phyloP scores from a whole-genome alignment of 176 grass and related monocot genomes.

The Dendrocalamus sinicus region DNA sequence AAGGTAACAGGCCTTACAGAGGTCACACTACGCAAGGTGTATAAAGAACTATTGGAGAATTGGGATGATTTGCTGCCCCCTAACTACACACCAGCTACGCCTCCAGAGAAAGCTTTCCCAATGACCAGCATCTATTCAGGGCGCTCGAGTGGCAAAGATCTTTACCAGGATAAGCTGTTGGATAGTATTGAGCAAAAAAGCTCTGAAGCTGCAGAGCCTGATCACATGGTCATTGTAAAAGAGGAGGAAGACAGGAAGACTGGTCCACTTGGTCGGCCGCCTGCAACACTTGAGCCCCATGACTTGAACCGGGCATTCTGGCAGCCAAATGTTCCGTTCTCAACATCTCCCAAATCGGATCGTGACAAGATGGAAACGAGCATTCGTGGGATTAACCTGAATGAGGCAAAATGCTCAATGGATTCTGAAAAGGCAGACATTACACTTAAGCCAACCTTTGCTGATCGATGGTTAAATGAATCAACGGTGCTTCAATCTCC shows the following conservation, averaged over 20 bases:
- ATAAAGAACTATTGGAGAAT: slow-evolving; percentile 96
- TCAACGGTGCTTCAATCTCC: slow-evolving; percentile 46
- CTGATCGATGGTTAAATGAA: slow-evolving; percentile 59
- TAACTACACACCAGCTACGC: slow-evolving; percentile 88
- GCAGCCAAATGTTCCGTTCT: slow-evolving; percentile 46
- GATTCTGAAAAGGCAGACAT: slow-evolving; percentile 50
- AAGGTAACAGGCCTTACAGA: slow-evolving; percentile 97
- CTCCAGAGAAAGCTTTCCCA: slow-evolving; percentile 90
- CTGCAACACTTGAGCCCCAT: slow-evolving; percentile 43
- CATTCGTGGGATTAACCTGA: slow-evolving; percentile 66
- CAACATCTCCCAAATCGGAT: slow-evolving; percentile 45
- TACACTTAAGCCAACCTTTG: slow-evolving; percentile 39
- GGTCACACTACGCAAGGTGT: slow-evolving; percentile 98
- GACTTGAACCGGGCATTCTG: slow-evolving; percentile 61
- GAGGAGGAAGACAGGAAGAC: slow-evolving; percentile 73
- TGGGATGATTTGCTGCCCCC: slow-evolving; percentile 89
- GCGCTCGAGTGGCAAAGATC: slow-evolving; percentile 68
- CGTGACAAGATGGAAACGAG: slow-evolving; percentile 50
- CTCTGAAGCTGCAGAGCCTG: slow-evolving; percentile 62
- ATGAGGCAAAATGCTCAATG: slow-evolving; percentile 47
- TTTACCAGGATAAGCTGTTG: slow-evolving; percentile 66
- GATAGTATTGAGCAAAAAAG: slow-evolving; percentile 59
- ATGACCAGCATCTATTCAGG: slow-evolving; percentile 76
- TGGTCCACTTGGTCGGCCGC: slow-evolving; percentile 32
- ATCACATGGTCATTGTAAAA: slow-evolving; percentile 66